These are phyloP conservation scores for Penicillium parvum DNA, from an alignment of 495 filamentous ascomycete species.

Conservation along the genomic window DNA sequence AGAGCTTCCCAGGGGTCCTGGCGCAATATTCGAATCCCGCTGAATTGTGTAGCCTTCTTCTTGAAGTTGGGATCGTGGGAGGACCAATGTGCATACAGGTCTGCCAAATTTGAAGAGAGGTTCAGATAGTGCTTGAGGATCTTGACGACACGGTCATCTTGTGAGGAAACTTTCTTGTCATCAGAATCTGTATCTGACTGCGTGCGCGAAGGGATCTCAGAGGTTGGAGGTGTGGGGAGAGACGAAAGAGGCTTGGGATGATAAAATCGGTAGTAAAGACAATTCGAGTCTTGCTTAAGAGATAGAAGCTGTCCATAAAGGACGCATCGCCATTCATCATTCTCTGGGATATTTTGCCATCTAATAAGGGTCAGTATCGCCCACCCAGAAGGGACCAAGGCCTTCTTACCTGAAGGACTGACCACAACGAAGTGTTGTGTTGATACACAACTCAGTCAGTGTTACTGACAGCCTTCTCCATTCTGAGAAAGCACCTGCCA, in stretches of 20 bases:
- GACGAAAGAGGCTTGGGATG: background rate
- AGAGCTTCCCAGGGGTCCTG: conserved; percentile 97
- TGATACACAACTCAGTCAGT: conserved; percentile 79
- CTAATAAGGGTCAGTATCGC: conserved; percentile 36
- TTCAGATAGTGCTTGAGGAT: conserved; percentile 80
- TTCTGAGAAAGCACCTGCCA: conserved; percentile 44
- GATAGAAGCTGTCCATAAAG: conserved; percentile 81
- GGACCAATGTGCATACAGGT: conserved; percentile 86
- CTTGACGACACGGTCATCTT: conserved; percentile 58
- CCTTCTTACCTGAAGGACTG: conserved; percentile 70
- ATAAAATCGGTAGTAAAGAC: conserved; percentile 72
- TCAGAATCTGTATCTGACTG: conserved; percentile 12
- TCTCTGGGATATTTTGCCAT: conserved; percentile 72
- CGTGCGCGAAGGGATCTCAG: conserved; percentile 26
- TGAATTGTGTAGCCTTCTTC: conserved; percentile 79
- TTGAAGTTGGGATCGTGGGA: conserved; percentile 82
- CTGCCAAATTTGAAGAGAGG: conserved; percentile 63
- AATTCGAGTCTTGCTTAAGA: conserved; percentile 71
- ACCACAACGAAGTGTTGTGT: conserved; percentile 85
- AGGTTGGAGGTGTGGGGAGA: conserved; percentile 26
- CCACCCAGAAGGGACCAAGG: background rate
- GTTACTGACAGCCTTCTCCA: conserved; percentile 81
- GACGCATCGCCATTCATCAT: conserved; percentile 86
- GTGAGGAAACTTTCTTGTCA: conserved; percentile 5
- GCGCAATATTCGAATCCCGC: conserved; percentile 87